Evolutionary conservation across 176 grass and related monocot genomes (phyloP).

Genomic region (Alopecurus myosuroides): DNA sequence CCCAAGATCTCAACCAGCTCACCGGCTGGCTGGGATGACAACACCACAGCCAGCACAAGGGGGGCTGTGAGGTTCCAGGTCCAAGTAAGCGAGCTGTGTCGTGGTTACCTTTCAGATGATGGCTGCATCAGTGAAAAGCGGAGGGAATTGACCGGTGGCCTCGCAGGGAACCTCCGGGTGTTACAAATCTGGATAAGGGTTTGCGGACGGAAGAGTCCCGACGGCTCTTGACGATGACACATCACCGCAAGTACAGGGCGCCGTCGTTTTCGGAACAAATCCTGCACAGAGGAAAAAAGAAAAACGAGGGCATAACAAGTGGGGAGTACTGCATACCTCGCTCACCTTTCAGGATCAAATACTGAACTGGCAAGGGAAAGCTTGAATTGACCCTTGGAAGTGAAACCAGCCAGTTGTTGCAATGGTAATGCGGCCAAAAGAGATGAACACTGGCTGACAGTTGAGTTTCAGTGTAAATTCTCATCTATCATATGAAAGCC

Average conservation of each 20-base stretch:
- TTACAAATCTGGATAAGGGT: conserved; percentile 53
- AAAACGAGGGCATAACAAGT: conserved; percentile 3
- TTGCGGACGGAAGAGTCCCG: conserved; percentile 38
- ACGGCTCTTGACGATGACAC: conserved; percentile 36
- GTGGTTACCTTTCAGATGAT: conserved; percentile 30
- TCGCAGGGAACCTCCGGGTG: conserved; percentile 25
- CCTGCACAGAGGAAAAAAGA: conserved; percentile 18
- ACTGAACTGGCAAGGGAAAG: conserved; percentile 34
- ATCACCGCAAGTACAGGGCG: conserved; percentile 32
- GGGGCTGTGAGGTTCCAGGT: conserved; percentile 25
- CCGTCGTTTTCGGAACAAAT: conserved; percentile 20
- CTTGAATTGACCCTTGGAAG: conserved; percentile 15
- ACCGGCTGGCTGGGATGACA: conserved; percentile 21
- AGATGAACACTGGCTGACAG: conserved; percentile 4
- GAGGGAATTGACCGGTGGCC: conserved; percentile 38
- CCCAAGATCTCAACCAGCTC: neutral
- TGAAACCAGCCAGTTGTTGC: conserved; percentile 7
- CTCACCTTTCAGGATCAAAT: conserved; percentile 24
- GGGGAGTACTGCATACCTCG: neutral
- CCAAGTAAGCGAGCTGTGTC: conserved; percentile 5
- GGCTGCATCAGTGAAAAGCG: conserved; percentile 51
- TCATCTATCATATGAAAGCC: conserved; percentile 31
- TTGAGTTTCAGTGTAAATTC: conserved; percentile 33
- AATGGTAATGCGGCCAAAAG: conserved; percentile 21
- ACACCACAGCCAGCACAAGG: conserved; percentile 18